Evolutionary conservation across 2,329 filamentous ascomycete species (phyloP), one percentile per base, ranked within the genome.

Genomic region (Aspergillus phoenicis): DNA sequence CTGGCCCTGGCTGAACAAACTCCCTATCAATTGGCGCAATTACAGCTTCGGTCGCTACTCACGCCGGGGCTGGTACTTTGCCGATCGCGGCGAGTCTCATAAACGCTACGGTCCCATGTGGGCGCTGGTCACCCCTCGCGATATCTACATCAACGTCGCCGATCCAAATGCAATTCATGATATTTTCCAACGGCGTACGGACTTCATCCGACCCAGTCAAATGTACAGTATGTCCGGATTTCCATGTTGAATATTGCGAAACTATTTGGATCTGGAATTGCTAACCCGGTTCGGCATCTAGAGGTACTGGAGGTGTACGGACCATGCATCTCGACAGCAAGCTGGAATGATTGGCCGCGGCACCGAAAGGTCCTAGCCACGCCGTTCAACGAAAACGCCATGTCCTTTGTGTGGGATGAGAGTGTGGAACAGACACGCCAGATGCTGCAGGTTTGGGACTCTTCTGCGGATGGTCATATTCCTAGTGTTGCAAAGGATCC

Each of bases 241-340:
- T 13, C n/a, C 5, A 10, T 4, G 33, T 20, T 20, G 20, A 20
- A 20, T 20, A 11, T 49, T 6, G n/a, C 51, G 3, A 8, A 2
- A 8, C 11, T 11, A 0, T n/a, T 24, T 15, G 7, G 2, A 22
- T 15, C 11, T 3, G 5, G 28, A 38, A n/a, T 36, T 5, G 30
- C 51, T 41, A 24, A 53, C 51, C 51, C 2, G n/a, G 17, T 17
- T 30, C 7, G 1, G 6, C 1, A 13, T 11, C 15, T 33, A 59
- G 58, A 49, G 41, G 15, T 59, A 4, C 51, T 59, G 2, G 52
- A 59, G 22, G 43, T 59, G 7, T 59, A 55, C 45, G 58, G 58
- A 3, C 52, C 58, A 2, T 55, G 52, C n/a, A 56, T 59, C 41
- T 55, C 52, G 8, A 59, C 58, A 2, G 58, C 52, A 7, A 55